Conservation (phyloP, 2,329 filamentous ascomycete genomes). For the Hypoxylon sp. region DNA sequence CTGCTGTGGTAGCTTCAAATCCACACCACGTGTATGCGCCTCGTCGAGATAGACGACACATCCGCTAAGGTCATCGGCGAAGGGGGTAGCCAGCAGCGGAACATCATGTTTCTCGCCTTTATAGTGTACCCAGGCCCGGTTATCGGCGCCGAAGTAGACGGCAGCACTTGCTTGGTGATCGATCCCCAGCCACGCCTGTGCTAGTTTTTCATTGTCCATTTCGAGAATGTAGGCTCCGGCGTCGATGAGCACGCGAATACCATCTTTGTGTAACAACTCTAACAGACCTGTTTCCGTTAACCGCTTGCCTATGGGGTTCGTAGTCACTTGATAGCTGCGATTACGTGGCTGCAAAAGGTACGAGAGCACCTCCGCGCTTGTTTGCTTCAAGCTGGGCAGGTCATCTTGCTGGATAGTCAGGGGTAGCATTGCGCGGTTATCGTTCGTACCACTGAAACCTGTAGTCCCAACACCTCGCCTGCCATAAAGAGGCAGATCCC, state of each 20-base stretch:
- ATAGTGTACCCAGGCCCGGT: slow-evolving; percentile 59
- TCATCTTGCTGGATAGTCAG: slow-evolving; percentile 71
- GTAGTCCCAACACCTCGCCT: slow-evolving; percentile 60
- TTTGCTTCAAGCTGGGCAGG: slow-evolving; percentile 65
- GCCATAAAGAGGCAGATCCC: slow-evolving; percentile 69
- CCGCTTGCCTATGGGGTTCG: slow-evolving; percentile 49
- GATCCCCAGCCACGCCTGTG: slow-evolving; percentile 61
- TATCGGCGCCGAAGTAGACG: slow-evolving; percentile 64
- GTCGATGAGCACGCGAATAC: slow-evolving; percentile 70
- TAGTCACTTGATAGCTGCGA: slow-evolving; percentile 56
- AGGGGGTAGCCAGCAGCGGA: slow-evolving; percentile 65
- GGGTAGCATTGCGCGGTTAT: slow-evolving; percentile 70
- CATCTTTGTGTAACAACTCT: slow-evolving; percentile 45
- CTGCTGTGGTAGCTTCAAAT: slow-evolving; percentile 64
- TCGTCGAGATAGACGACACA: slow-evolving; percentile 70
- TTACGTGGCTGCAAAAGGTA: slow-evolving; percentile 68
- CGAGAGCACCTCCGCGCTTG: slow-evolving; percentile 71
- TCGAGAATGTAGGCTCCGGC: slow-evolving; percentile 75
- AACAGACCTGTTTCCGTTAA: slow-evolving; percentile 61
- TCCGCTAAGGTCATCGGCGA: slow-evolving; percentile 61
- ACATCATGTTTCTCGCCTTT: slow-evolving; percentile 45
- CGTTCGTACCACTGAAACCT: slow-evolving; percentile 79
- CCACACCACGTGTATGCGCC: slow-evolving; percentile 70
- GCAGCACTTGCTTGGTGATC: slow-evolving; percentile 61
- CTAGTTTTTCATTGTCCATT: slow-evolving; percentile 65